These are phyloP conservation scores for Endotrypanum monterogeii DNA, from an alignment of 208 protist genomes.

Conservation along the genomic window DNA sequence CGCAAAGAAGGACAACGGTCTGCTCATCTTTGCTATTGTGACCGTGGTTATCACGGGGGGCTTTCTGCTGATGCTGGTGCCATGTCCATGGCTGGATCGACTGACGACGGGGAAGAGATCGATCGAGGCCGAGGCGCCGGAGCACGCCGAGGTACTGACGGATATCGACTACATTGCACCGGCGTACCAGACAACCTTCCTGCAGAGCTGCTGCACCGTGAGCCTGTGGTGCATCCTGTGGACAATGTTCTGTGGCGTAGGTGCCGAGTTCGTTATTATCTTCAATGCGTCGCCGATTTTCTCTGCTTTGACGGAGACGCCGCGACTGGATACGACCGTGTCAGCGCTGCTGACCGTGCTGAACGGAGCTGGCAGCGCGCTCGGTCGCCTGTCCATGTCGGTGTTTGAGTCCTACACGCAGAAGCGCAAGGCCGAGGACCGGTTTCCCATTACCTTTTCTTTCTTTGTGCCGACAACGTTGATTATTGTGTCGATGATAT, in stretches of 20 bases:
- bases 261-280: slow-evolving; percentile 64
- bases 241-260: slow-evolving; percentile 58
- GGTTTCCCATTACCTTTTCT: slow-evolving; percentile 66
- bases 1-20: background rate
- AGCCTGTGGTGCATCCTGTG: slow-evolving; percentile 54
- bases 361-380: slow-evolving; percentile 63
- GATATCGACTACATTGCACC: slow-evolving; percentile 74
- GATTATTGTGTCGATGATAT: slow-evolving; percentile 52
- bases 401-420: slow-evolving; percentile 57
- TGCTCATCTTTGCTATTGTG: slow-evolving; percentile 43
- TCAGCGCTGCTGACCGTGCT: slow-evolving; percentile 62
- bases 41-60: slow-evolving; percentile 28
- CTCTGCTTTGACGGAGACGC: slow-evolving; percentile 35
- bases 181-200: slow-evolving; percentile 62
- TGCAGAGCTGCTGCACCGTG: slow-evolving; percentile 44
- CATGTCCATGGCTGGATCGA: slow-evolving; percentile 20
- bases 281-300: slow-evolving; percentile 62
- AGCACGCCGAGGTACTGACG: slow-evolving; percentile 15
- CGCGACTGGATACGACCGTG: slow-evolving; percentile 32
- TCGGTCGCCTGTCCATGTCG: slow-evolving; percentile 58
- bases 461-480: slow-evolving; percentile 54
- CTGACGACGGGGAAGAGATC: background rate
- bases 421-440: slow-evolving; percentile 46
- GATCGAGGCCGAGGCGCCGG: background rate
- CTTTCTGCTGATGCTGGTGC: slow-evolving; percentile 30